A percentile compares a stretch with the other conserved stretches of the same genome.
phyloP scores from a whole-genome alignment of 2,329 filamentous ascomycete genomes.

The Aspergillus amoenus region DNA sequence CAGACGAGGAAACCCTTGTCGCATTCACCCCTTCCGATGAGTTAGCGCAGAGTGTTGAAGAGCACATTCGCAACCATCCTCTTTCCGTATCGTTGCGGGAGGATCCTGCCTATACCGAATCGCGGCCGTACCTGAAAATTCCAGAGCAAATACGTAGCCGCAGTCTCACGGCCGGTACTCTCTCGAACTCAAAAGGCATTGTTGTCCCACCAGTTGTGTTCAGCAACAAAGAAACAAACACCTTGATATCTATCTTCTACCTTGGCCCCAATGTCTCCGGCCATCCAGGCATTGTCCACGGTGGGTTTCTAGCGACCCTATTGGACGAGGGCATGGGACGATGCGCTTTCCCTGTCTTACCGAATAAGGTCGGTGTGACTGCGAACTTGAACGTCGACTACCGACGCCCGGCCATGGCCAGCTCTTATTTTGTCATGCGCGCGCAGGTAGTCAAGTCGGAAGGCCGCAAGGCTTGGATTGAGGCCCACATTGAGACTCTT shows the following conservation, averaged over 20 bases:
- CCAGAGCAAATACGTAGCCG: conserved; percentile 67
- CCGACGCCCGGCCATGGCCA: conserved; percentile 73
- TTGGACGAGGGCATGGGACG: conserved; percentile 86
- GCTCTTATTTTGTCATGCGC: conserved; percentile 72
- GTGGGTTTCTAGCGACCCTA: conserved; percentile 86
- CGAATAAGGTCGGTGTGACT: conserved; percentile 77
- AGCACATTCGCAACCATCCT: conserved; percentile 72
- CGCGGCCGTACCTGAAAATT: conserved; percentile 84
- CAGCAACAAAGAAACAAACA: conserved; percentile 67
- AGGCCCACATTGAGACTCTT: conserved; percentile 80
- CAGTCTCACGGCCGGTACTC: conserved; percentile 78
- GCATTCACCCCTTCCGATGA: conserved; percentile 63
- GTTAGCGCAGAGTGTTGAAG: conserved; percentile 60
- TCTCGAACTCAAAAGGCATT: conserved; percentile 73
- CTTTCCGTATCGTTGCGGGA: conserved; percentile 68
- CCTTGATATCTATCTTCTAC: conserved; percentile 70
- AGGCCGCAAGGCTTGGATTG: conserved; percentile 91
- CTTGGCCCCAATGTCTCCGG: conserved; percentile 80
- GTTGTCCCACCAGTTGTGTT: conserved; percentile 80
- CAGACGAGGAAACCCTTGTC: conserved; percentile 70
- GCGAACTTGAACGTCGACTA: conserved; percentile 84
- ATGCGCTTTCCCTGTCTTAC: conserved; percentile 84
- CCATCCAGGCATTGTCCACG: conserved; percentile 87
- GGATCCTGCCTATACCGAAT: conserved; percentile 68
- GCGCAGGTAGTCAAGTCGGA: conserved; percentile 83